These are phyloP conservation scores for Oryza glaberrima DNA, from an alignment of 176 grass and related monocot genomes.

Conservation along the genomic window DNA sequence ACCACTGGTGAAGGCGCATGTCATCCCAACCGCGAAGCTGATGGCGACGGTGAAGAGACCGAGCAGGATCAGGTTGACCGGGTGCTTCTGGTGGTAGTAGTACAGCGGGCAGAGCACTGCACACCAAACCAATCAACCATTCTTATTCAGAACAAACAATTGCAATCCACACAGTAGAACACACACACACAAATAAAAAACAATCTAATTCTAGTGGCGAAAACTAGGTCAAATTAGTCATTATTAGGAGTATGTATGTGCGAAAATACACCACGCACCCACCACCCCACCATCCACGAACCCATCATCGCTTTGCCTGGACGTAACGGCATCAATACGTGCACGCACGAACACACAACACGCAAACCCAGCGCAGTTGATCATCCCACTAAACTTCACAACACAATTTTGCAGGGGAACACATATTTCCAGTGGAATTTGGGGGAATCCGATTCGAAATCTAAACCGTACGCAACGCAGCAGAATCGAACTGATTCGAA, in stretches of 20 bases:
- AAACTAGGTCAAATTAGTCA: conserved; percentile 6
- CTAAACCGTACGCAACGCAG: not conserved
- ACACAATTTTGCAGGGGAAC: not conserved
- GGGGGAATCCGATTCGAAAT: not conserved
- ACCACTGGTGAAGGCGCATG: conserved; percentile 94
- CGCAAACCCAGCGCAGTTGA: not conserved
- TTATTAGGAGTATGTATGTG: not conserved
- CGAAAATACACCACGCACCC: not conserved
- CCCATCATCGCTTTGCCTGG: not conserved
- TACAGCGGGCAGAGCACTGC: conserved; percentile 83
- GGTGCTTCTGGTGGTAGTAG: conserved; percentile 80
- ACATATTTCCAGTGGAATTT: not conserved
- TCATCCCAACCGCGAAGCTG: conserved; percentile 86
- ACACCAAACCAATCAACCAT: conserved; percentile 14
- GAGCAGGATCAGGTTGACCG: conserved; percentile 76
- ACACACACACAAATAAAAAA: not conserved
- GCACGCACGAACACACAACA: conserved; percentile 25
- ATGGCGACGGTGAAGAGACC: conserved; percentile 71
- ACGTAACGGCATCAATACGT: conserved; percentile 24
- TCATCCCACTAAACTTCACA: not conserved
- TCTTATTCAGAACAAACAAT: not conserved
- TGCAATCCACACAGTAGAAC: not conserved
- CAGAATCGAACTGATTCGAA: not conserved
- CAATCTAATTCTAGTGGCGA: not conserved
- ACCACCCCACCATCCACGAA: not conserved